Conservation (phyloP, 495 filamentous ascomycete genomes). For the Penicillium psychrofluorescens region DNA sequence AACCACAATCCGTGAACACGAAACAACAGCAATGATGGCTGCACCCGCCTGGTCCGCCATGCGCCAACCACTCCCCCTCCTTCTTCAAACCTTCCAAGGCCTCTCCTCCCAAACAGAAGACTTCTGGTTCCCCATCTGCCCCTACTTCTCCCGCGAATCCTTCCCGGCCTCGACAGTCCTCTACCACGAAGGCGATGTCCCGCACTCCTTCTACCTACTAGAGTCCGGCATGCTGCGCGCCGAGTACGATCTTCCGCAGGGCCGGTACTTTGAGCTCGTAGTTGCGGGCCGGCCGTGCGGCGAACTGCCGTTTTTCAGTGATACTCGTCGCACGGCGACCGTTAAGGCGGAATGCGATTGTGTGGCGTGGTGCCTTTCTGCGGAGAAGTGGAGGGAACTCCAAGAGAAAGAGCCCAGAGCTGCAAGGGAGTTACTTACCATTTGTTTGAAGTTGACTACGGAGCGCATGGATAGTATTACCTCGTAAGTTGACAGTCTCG, state of each 20-base stretch:
- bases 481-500: slow-evolving; percentile 34
- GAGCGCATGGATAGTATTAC: slow-evolving; percentile 91
- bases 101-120: slow-evolving; percentile 73
- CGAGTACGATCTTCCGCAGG: slow-evolving; percentile 86
- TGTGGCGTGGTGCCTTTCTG: slow-evolving; percentile 73
- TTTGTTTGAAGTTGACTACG: slow-evolving; percentile 79
- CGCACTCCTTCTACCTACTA: slow-evolving; percentile 82
- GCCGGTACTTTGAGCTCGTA: slow-evolving; percentile 81
- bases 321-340: slow-evolving; percentile 78
- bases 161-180: slow-evolving; percentile 63
- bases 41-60: slow-evolving; percentile 68
- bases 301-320: slow-evolving; percentile 91
- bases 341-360: slow-evolving; percentile 75
- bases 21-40: slow-evolving; percentile 39
- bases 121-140: slow-evolving; percentile 78
- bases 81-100: slow-evolving; percentile 87
- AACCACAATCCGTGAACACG: slow-evolving; percentile 58
- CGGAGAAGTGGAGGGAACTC: slow-evolving; percentile 60
- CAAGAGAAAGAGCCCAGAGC: slow-evolving; percentile 65
- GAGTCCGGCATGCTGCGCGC: slow-evolving; percentile 82
- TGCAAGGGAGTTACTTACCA: slow-evolving; percentile 73
- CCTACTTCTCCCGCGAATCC: slow-evolving; percentile 62
- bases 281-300: slow-evolving; percentile 93
- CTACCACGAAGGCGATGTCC: slow-evolving; percentile 62
- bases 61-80: slow-evolving; percentile 80